A percentile compares a stretch with the other conserved stretches of the same genome.
Conservation (phyloP, 352 stramenopile species). For the Phytophthora niederhauseri region DNA sequence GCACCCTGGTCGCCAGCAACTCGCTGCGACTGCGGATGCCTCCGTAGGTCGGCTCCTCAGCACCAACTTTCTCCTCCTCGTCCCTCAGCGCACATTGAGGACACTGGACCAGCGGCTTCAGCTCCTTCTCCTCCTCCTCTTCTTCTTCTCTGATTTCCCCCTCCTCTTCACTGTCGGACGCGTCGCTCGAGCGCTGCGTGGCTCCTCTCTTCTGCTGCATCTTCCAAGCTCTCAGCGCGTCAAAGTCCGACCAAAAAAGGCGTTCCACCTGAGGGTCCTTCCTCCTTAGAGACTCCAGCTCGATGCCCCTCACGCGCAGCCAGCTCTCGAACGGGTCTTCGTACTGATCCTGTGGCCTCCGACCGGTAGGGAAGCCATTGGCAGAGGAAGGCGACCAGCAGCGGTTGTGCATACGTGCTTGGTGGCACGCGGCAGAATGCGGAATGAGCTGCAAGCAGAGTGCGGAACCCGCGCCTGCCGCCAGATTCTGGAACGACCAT, state of each 20-base stretch:
- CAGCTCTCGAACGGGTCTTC: neutral
- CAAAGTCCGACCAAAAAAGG: neutral
- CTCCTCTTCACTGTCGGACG: neutral
- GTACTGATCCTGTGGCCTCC: neutral
- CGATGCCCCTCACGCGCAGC: neutral
- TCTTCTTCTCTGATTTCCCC: slow-evolving; percentile 2
- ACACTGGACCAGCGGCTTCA: neutral
- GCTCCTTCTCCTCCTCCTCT: neutral
- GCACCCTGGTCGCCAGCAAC: neutral
- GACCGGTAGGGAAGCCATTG: neutral
- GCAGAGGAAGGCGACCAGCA: neutral
- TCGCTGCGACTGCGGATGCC: slow-evolving; percentile 1
- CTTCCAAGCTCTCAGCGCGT: neutral
- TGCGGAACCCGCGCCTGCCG: neutral
- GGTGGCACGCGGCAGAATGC: neutral
- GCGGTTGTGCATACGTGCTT: neutral
- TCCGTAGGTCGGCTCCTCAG: neutral
- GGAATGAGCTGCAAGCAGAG: neutral
- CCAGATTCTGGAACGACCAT: slow-evolving; percentile 2
- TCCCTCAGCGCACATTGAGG: neutral
- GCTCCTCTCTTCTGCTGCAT: neutral
- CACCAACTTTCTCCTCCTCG: neutral
- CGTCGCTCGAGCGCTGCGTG: neutral
- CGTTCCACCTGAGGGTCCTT: neutral
- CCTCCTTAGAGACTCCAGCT: neutral